phyloP scores from a whole-genome alignment of 768 basidiomycete genomes.

The Rhodocollybia butyracea region DNA sequence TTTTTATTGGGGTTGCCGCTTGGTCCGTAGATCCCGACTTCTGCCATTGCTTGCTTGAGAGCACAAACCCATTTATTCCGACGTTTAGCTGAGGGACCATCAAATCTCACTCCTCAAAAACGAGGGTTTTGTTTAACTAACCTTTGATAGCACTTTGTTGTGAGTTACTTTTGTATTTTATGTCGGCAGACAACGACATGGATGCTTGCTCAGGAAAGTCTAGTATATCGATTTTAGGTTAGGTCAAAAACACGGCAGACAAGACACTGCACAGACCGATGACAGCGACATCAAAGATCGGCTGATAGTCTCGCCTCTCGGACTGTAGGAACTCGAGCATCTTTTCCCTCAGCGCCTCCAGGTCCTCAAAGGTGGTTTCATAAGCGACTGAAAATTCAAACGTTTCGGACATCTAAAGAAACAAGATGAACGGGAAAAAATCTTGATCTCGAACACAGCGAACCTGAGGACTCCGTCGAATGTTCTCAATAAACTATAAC shows the following conservation, averaged over 20 bases:
- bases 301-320: slow-evolving; percentile 74
- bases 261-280: slow-evolving; percentile 38
- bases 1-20: slow-evolving; percentile 52
- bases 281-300: slow-evolving; percentile 70
- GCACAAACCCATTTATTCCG: slow-evolving; percentile 93
- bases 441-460: slow-evolving; percentile 10
- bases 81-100: slow-evolving; percentile 53
- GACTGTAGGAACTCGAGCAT: slow-evolving; percentile 78
- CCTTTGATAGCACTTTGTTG: slow-evolving; percentile 76
- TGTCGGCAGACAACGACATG: slow-evolving; percentile 73
- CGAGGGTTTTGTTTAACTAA: no score
- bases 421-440: background rate
- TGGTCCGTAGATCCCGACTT: slow-evolving; percentile 64
- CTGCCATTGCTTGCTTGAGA: slow-evolving; percentile 67
- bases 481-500: slow-evolving; percentile 65
- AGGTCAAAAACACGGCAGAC: slow-evolving; percentile 5
- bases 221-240: slow-evolving; percentile 17
- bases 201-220: slow-evolving; percentile 82
- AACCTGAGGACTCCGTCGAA: slow-evolving; percentile 68
- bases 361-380: slow-evolving; percentile 73
- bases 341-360: slow-evolving; percentile 68
- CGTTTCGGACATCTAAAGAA: slow-evolving; percentile 68
- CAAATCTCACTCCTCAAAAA: slow-evolving; percentile 11
- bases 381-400: slow-evolving; percentile 82
- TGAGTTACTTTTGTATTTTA: slow-evolving; percentile 87